Evolutionary conservation across 108 stramenopile species (phyloP).

Genomic region (Tribonema minus): DNA sequence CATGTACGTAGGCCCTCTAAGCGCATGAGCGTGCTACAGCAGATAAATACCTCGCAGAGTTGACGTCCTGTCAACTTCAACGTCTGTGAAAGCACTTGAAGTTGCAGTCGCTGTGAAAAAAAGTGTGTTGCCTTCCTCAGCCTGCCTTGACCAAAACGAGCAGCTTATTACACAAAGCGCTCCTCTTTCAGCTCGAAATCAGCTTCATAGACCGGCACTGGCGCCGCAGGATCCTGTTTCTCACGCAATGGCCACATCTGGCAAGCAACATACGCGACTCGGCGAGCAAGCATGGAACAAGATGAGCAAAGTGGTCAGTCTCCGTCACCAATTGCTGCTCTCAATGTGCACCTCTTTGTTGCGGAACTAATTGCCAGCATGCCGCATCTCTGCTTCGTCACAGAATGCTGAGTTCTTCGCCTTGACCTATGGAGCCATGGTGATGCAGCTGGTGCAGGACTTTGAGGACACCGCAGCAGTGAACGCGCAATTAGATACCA

Average conservation of each 20-base stretch:
- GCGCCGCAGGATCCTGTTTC: no score
- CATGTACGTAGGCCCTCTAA: no score
- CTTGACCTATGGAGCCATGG: constrained; percentile 89
- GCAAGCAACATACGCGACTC: constrained; percentile 17
- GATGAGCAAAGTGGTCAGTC: constrained; percentile 46
- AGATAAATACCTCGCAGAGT: no score
- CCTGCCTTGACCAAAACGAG: no score
- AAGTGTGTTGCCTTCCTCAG: no score
- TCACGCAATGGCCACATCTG: constrained; percentile 1
- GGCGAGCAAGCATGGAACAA: constrained; percentile 45
- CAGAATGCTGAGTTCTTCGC: constrained; percentile 90
- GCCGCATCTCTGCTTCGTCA: not conserved
- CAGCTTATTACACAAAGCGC: no score
- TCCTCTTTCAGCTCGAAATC: no score
- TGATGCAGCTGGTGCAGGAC: constrained; percentile 82
- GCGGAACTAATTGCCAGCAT: not conserved
- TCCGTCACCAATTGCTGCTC: not conserved
- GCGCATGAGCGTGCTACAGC: no score
- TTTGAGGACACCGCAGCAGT: constrained; percentile 70
- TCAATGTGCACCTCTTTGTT: not conserved
- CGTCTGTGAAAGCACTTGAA: no score
- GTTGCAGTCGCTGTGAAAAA: no score
- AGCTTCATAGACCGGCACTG: no score
- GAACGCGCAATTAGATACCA: constrained; percentile 79
- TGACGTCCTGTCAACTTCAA: no score